These are phyloP conservation scores for Clonostachys rosea DNA, from an alignment of 2,329 filamentous ascomycete species.

Conservation along the genomic window DNA sequence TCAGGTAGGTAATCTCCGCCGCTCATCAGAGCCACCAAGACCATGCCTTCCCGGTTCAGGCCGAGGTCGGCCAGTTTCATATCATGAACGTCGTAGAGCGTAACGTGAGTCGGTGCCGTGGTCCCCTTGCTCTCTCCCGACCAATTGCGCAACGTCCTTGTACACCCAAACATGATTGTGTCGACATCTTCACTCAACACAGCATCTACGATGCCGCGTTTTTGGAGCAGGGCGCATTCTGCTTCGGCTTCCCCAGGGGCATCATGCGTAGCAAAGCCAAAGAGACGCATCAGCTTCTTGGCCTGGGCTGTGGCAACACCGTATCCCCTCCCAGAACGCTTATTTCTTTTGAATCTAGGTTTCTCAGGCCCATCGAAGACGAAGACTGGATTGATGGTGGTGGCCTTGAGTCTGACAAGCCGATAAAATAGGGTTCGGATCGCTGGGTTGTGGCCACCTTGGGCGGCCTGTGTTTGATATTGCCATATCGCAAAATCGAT, in stretches of 20 bases:
- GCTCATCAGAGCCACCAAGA: conserved; percentile 89
- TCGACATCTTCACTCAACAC: conserved; percentile 97
- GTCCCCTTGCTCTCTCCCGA: conserved; percentile 61
- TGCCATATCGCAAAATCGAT: conserved; percentile 98
- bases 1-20: conserved; percentile 91
- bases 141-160: conserved; percentile 75
- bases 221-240: conserved; percentile 85
- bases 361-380: conserved; percentile 87
- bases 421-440: conserved; percentile 91
- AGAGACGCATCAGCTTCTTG: conserved; percentile 78
- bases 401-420: conserved; percentile 68
- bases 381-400: conserved; percentile 82
- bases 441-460: conserved; percentile 82
- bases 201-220: conserved; percentile 79
- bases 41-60: conserved; percentile 83
- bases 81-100: conserved; percentile 65
- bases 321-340: conserved; percentile 62
- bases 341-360: conserved; percentile 84
- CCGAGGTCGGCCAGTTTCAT: conserved; percentile 47
- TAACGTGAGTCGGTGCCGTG: conserved; percentile 79
- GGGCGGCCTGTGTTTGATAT: conserved; percentile 83
- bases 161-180: conserved; percentile 94
- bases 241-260: conserved; percentile 95
- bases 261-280: conserved; percentile 79
- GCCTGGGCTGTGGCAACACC: conserved; percentile 69